Base-by-base conservation (phyloP, 441 rosid genomes). In the Isatis lusitanica region DNA sequence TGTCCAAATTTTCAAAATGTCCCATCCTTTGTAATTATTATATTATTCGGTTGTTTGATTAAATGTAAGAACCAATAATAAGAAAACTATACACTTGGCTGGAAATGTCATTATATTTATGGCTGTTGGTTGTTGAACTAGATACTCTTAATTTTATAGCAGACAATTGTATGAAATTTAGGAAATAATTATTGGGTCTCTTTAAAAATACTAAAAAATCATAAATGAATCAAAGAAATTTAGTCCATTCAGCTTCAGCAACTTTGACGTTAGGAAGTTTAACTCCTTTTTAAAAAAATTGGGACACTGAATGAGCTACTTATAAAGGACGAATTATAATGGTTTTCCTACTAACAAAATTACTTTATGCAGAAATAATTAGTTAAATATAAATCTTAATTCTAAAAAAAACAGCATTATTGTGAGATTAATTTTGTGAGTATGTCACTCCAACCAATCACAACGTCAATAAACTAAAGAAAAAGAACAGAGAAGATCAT, bases 111-210 rank as follows among this genome's bases (percentile, higher is more conserved):
- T 56, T 57, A 56, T 48, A 64, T 56, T 43, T 75, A 62, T 68
- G 69, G 74, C 18, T 75, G 79, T 62, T 75, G 74, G 70, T 75
- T 75, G 79, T 68, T 75, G 70, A 68, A 68, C 79, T 53, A 75
- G 74, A 68, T 68, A 52, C 59, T 53, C 64, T 5, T 62, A 35
- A 70, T 40, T 40, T 64, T 31, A 40, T 64, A 48, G 76, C 76
- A 65, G 80, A 71, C 75, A 56, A 63, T 70, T 63, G 71, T 64
- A 31, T 70, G 79, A 76, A 71, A 57, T 76, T 30, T 52, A 57
- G 28, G 72, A 50, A 12, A 53, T 65, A 76, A 66, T 56, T 57
- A 58, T 64, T 64, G 40, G 68, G 58, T 18, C 6, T 58, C 24
- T 65, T 56, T 46, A 42, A 46, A 15, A 58, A 16, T 30, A 42